phyloP scores from a whole-genome alignment of 164 flowering plant genomes.

The Chloranthus sessilifolius region DNA sequence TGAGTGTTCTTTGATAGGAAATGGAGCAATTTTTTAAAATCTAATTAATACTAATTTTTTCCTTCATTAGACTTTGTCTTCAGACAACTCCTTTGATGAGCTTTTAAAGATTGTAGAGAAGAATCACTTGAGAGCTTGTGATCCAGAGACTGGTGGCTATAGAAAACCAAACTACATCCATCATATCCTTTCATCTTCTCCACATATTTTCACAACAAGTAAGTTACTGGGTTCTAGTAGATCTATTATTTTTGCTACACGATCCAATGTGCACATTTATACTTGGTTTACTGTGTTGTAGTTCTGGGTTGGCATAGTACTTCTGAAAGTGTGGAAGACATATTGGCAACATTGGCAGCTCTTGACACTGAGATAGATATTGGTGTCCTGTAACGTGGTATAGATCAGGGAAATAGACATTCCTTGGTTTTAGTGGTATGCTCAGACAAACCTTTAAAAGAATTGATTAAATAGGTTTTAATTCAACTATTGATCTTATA shows the following conservation, averaged over 20 bases:
- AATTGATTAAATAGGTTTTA: too few relatives aligned
- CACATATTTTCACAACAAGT: slow-evolving; percentile 92
- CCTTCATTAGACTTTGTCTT: slow-evolving; percentile 49
- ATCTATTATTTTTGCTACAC: not conserved
- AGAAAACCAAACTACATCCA: slow-evolving; percentile 77
- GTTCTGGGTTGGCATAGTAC: slow-evolving; percentile 99
- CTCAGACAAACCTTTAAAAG: not conserved
- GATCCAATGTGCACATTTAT: not conserved
- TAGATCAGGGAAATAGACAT: slow-evolving; percentile 64
- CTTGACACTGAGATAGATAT: slow-evolving; percentile 72
- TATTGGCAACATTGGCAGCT: slow-evolving; percentile 78
- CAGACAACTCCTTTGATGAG: slow-evolving; percentile 70
- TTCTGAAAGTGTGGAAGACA: slow-evolving; percentile 73
- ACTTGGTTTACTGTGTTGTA: slow-evolving; percentile 28
- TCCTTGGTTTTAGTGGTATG: slow-evolving; percentile 90
- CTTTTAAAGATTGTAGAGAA: slow-evolving; percentile 80
- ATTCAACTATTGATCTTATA: too few relatives aligned
- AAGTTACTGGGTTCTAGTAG: not conserved
- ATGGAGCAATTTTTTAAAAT: not conserved
- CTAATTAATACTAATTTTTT: not conserved
- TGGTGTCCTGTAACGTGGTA: slow-evolving; percentile 76
- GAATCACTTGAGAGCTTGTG: slow-evolving; percentile 94
- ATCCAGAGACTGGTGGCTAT: slow-evolving; percentile 86
- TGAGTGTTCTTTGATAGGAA: too few relatives aligned
- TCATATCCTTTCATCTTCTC: slow-evolving; percentile 70